phyloP scores from a whole-genome alignment of 345 rosid genomes.

The Firmiana major region DNA sequence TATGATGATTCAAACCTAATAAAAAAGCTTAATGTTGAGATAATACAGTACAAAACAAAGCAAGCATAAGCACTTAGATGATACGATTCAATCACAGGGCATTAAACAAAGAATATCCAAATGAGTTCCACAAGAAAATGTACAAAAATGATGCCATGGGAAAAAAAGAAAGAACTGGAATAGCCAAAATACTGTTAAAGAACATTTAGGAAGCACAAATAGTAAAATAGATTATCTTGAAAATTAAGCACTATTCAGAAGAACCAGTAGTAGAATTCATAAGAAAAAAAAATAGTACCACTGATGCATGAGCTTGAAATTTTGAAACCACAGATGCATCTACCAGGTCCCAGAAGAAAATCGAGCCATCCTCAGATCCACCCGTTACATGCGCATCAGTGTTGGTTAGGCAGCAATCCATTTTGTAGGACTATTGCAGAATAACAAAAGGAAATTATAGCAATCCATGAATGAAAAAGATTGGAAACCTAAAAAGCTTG shows the following conservation, averaged over 20 bases:
- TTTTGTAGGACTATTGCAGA: conserved; percentile 72
- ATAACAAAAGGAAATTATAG: conserved; percentile 7
- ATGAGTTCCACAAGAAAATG: neutral
- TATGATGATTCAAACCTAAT: too few relatives aligned
- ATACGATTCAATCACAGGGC: neutral
- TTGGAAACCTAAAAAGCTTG: neutral
- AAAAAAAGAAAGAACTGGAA: neutral
- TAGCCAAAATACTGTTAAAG: neutral
- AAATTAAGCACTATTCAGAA: neutral
- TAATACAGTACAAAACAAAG: neutral
- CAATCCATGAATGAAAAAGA: neutral
- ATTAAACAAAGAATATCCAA: neutral
- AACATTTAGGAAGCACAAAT: neutral
- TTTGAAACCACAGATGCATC: conserved; percentile 77
- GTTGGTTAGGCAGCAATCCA: conserved; percentile 90
- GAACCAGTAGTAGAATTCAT: neutral
- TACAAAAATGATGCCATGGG: neutral
- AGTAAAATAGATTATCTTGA: neutral
- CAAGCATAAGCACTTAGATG: neutral
- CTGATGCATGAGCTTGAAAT: conserved; percentile 78
- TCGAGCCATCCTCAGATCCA: conserved; percentile 93
- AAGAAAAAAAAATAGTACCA: conserved; percentile 45
- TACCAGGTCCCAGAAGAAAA: conserved; percentile 96
- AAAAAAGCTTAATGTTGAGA: neutral
- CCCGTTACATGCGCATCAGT: conserved; percentile 80